Evolutionary conservation across 1,284 basidiomycete species (phyloP), one percentile per base, ranked within the genome.

Genomic region (Acaromyces ingoldii): DNA sequence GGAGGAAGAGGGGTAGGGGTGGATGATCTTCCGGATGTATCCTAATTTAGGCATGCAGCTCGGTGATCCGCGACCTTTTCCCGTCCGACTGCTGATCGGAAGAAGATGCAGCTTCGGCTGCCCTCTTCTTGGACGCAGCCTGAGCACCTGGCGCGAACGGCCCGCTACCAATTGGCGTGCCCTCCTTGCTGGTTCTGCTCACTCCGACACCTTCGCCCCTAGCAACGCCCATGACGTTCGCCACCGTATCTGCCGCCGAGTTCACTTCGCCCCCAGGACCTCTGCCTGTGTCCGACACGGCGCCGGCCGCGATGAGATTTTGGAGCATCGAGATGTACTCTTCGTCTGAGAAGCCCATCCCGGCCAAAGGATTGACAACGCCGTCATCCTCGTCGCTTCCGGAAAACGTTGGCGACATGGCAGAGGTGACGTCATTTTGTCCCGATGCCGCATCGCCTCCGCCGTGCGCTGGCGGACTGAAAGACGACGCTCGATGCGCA

Each of bases 241-340:
- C 48, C 6, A 54, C 47, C 17, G 5, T 40, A 38, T 54, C 52
- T 11, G 49, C 24, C 22, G 28, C 48, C 21, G 50, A 47, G n/a
- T n/a, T n/a, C n/a, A n/a, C n/a, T n/a, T n/a, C n/a, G n/a, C n/a
- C n/a, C n/a, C n/a, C n/a, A n/a, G n/a, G n/a, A 31, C 55, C 53
- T 10, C 37, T 21, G 28, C 19, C 17, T 6, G 53, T 25, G 13
- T 70, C 67, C 4, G 66, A 63, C 0, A 64, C 59, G 6, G 58
- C 57, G 1, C 69, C 69, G 0, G 69, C 65, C 0, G 69, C 56
- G 21, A 72, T 65, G 22, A 72, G 44, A 49, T 65, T 68, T 43
- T 72, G 69, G 11, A 72, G 53, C 69, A 72, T 72, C 1, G 60
- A 59, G 3, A 72, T 60, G 49, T 72, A 72, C 49, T 72, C 65